These are phyloP conservation scores for Irineochytrium annulatum DNA, from an alignment of 192 early-diverging fungal species.

Conservation along the genomic window DNA sequence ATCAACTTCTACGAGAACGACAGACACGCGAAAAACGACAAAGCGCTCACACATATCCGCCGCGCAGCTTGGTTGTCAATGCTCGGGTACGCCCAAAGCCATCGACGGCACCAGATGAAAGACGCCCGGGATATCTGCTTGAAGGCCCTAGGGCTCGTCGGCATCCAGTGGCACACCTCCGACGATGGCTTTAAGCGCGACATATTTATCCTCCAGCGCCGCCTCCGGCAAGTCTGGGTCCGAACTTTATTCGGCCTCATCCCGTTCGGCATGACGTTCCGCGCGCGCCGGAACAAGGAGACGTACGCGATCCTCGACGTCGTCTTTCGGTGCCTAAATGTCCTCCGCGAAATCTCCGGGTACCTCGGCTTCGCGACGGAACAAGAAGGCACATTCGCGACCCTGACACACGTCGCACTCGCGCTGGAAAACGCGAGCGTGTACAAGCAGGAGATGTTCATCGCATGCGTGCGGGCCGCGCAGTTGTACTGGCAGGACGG, in stretches of 20 bases:
- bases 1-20: slow-evolving; percentile 23
- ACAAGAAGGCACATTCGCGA: too few species aligned
- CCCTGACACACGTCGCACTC: background rate
- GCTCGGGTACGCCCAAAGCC: slow-evolving; percentile 8
- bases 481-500: background rate
- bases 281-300: slow-evolving; percentile 13
- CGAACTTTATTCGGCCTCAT: too few species aligned
- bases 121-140: slow-evolving; percentile 12
- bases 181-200: slow-evolving; percentile 7
- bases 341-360: background rate
- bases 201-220: slow-evolving; percentile 4
- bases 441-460: background rate
- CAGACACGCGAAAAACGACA: slow-evolving; percentile 1
- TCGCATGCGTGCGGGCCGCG: background rate
- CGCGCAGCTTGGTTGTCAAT: slow-evolving; percentile 24
- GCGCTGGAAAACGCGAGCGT: background rate
- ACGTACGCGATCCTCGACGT: slow-evolving; percentile 5
- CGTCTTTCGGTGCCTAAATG: background rate
- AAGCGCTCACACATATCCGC: background rate
- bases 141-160: slow-evolving; percentile 14
- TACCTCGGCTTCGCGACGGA: too few species aligned
- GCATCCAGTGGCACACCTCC: slow-evolving; percentile 16
- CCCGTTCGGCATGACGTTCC: too few species aligned
- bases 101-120: slow-evolving; percentile 4
- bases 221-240: too few species aligned